A percentile compares a stretch with the other conserved stretches of the same genome.
Evolutionary conservation across 2,329 filamentous ascomycete genomes (phyloP).

Genomic region (Orbilia blumenaviensis): DNA sequence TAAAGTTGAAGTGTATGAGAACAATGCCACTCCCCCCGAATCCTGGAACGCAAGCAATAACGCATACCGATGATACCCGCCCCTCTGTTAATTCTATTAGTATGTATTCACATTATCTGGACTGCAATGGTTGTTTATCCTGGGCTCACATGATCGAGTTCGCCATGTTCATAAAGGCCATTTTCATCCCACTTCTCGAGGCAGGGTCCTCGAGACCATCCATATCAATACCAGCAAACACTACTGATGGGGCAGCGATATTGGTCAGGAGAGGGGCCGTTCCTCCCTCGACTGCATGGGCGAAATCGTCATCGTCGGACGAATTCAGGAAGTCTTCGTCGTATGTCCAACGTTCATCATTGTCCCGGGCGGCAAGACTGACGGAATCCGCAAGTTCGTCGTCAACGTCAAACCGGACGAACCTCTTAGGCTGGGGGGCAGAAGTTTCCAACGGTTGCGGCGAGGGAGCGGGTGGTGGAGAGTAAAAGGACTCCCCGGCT

Average conservation of each 20-base stretch:
- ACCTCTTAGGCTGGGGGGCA: conserved; percentile 32
- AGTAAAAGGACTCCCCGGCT: background rate
- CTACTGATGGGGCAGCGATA: conserved; percentile 80
- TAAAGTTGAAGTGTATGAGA: conserved; percentile 18
- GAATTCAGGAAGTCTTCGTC: conserved; percentile 69
- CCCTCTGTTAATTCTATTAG: conserved; percentile 61
- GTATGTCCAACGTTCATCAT: conserved; percentile 64
- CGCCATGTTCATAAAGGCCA: conserved; percentile 99
- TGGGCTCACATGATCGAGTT: conserved; percentile 90
- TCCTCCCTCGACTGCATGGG: conserved; percentile 59
- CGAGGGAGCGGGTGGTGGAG: background rate
- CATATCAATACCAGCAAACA: conserved; percentile 69
- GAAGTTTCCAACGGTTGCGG: background rate
- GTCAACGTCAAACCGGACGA: conserved; percentile 36
- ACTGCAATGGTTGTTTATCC: conserved; percentile 66
- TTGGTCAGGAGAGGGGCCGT: conserved; percentile 77
- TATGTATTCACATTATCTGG: background rate
- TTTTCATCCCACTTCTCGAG: conserved; percentile 83
- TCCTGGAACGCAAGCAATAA: background rate
- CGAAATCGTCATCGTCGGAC: conserved; percentile 59
- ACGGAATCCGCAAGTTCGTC: background rate
- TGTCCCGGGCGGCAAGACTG: background rate
- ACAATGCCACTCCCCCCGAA: background rate
- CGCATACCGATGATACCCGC: conserved; percentile 69
- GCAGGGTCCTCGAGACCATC: conserved; percentile 70